Conservation (phyloP, 371 early-diverging fungal species). For the Circinella umbellata region DNA sequence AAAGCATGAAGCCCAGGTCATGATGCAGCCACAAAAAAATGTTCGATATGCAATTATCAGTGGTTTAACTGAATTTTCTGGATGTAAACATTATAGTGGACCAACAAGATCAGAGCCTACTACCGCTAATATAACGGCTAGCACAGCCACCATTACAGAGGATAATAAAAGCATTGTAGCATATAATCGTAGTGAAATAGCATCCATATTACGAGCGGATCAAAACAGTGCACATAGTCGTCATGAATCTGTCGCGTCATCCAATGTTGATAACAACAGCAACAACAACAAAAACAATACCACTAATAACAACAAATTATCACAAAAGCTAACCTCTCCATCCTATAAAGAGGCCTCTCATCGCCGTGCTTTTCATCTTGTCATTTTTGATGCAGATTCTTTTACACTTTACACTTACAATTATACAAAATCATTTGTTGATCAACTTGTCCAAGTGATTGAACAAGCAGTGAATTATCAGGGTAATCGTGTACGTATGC, state of each 20-base stretch:
- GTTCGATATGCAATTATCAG: constrained; percentile 54
- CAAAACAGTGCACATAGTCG: constrained; percentile 29
- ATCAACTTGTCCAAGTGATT: constrained; percentile 56
- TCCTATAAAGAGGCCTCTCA: constrained; percentile 20
- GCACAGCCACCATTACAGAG: not conserved
- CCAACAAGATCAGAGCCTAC: not conserved
- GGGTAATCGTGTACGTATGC: constrained; percentile 27
- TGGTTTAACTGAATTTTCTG: constrained; percentile 53
- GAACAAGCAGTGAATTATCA: constrained; percentile 30
- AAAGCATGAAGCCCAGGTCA: not conserved
- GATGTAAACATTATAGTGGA: not conserved
- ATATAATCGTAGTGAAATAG: not conserved
- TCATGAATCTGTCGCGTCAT: constrained; percentile 40
- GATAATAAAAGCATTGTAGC: too few relatives aligned
- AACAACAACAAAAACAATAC: constrained; percentile 30
- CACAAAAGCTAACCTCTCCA: constrained; percentile 13
- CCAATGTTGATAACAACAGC: constrained; percentile 28
- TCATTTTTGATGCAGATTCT: constrained; percentile 54
- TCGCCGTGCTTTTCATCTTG: constrained; percentile 60
- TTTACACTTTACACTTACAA: constrained; percentile 74
- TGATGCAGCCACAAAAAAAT: constrained; percentile 17
- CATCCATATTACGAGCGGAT: not conserved
- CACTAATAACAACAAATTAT: not conserved
- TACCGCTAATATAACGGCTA: too few relatives aligned
- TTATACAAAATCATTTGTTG: constrained; percentile 58